phyloP scores from a whole-genome alignment of 768 basidiomycete species.

The Clitopilus passeckerianus region DNA sequence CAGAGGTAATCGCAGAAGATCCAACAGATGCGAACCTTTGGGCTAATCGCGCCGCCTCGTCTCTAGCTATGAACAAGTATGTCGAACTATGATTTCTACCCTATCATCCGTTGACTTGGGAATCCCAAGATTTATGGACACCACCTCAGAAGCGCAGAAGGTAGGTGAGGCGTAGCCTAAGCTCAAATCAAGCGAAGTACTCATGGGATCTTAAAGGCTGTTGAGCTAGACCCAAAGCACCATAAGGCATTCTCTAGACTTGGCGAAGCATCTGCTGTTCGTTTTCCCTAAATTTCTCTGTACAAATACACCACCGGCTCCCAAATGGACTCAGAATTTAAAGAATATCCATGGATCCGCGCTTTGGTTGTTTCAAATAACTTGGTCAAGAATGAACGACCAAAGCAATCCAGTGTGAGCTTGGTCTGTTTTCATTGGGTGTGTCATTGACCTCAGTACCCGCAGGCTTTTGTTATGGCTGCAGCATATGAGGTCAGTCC shows the following conservation, averaged over 20 bases:
- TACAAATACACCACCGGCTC: background rate
- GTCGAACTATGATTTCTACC: background rate
- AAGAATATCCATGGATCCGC: background rate
- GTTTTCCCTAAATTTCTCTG: background rate
- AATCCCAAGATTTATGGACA: background rate
- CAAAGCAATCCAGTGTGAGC: no score
- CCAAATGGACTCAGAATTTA: background rate
- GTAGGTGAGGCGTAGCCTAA: background rate
- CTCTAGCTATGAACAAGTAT: background rate
- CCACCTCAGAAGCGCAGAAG: background rate
- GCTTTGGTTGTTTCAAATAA: background rate
- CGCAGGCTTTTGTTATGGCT: background rate
- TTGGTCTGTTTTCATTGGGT: no score
- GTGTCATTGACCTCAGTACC: no score
- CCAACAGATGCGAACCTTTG: conserved; percentile 34
- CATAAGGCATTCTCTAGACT: background rate
- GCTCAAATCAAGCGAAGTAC: background rate
- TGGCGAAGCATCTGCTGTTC: background rate
- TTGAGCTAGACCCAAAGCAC: background rate
- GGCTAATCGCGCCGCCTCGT: conserved; percentile 28
- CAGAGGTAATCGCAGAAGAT: conserved; percentile 33
- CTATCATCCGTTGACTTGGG: no score
- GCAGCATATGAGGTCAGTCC: background rate
- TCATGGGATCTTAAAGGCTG: background rate
- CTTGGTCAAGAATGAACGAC: no score